Conservation (phyloP, 768 basidiomycete species). For the Boletus sp. region DNA sequence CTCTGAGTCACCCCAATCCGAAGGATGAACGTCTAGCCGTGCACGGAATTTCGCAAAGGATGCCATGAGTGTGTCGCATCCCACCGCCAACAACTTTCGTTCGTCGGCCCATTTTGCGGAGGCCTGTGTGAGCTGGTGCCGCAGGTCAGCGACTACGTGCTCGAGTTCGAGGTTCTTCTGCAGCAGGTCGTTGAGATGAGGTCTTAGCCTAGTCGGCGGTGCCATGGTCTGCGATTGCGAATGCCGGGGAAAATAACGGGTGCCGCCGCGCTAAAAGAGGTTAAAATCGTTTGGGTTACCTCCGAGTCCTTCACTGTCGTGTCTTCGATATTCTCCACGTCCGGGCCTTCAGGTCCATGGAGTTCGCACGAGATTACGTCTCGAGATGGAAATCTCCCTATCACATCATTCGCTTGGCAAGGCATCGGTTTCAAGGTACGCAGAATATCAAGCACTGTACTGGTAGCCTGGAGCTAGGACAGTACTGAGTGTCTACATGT, state of each 20-base stretch:
- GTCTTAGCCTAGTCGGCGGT: slow-evolving; percentile 25
- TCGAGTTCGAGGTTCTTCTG: slow-evolving; percentile 31
- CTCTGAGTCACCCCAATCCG: slow-evolving; percentile 23
- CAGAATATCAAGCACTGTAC: too few species aligned
- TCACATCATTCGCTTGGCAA: too few species aligned
- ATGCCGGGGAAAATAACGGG: neutral
- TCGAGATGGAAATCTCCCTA: neutral
- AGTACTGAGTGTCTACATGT: too few species aligned
- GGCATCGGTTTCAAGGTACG: too few species aligned
- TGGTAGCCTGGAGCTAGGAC: too few species aligned
- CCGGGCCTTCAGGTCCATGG: neutral
- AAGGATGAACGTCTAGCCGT: slow-evolving; percentile 19
- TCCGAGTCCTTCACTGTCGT: neutral
- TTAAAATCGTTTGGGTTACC: neutral
- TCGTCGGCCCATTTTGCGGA: slow-evolving; percentile 31
- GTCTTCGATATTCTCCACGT: neutral
- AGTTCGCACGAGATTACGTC: slow-evolving; percentile 19
- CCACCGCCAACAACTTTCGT: slow-evolving; percentile 22
- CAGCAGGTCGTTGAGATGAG: slow-evolving; percentile 27
- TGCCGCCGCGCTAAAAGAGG: neutral
- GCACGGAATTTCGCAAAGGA: slow-evolving; percentile 32
- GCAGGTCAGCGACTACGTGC: slow-evolving; percentile 27
- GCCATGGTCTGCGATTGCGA: slow-evolving; percentile 16
- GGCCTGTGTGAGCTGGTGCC: slow-evolving; percentile 29
- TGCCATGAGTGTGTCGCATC: slow-evolving; percentile 29